These are phyloP conservation scores for Cladosporium sp. DNA, from an alignment of 2,329 filamentous ascomycete genomes.

Conservation along the genomic window DNA sequence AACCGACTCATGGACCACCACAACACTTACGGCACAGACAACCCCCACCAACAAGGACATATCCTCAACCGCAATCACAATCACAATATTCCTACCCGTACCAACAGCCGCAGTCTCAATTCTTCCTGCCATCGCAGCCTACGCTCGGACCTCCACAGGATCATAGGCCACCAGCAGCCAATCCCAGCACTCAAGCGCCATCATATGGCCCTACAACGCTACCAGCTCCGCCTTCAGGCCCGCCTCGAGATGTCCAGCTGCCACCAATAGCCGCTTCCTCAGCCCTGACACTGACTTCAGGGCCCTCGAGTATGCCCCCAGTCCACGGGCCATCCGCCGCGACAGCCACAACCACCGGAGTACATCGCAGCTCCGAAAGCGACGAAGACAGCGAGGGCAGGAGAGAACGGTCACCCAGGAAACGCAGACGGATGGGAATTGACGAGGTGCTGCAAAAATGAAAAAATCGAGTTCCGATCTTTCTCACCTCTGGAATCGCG, in stretches of 20 bases:
- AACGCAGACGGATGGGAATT: slow-evolving; percentile 28
- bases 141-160: background rate
- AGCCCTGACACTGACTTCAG: background rate
- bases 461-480: background rate
- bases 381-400: slow-evolving; percentile 22
- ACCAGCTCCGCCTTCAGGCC: slow-evolving; percentile 9
- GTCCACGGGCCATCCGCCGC: background rate
- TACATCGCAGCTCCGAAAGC: slow-evolving; percentile 10
- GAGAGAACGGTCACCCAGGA: slow-evolving; percentile 18
- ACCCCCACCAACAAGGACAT: slow-evolving; percentile 8
- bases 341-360: background rate
- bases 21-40: slow-evolving; percentile 13
- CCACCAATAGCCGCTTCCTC: slow-evolving; percentile 22
- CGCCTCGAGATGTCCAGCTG: slow-evolving; percentile 19
- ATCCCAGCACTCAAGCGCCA: background rate
- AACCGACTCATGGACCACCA: slow-evolving; percentile 13
- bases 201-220: background rate
- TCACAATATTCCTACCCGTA: background rate
- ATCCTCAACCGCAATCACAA: slow-evolving; percentile 16
- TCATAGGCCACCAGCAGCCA: background rate
- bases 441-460: slow-evolving; percentile 29
- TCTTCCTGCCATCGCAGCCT: slow-evolving; percentile 1
- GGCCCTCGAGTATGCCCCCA: slow-evolving; percentile 1
- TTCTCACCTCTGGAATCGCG: no score
- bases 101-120: background rate